Base-by-base conservation (phyloP, 2,329 filamentous ascomycete species). In the Nigrospora oryzae region DNA sequence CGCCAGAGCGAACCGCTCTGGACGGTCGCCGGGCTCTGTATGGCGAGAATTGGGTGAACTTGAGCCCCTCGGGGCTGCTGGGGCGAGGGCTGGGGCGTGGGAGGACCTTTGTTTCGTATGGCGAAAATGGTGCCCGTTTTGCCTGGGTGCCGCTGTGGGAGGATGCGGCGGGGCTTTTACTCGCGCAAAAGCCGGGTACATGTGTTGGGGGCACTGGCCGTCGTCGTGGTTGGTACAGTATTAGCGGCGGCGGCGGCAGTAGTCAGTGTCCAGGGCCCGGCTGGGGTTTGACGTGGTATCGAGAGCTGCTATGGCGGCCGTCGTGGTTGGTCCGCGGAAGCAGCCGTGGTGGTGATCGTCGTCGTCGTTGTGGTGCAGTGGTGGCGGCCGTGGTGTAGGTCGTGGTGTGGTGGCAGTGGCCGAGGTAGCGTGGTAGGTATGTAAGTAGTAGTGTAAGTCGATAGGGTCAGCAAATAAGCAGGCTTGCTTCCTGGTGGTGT, bases 1-100 rank as follows among this genome's bases (percentile, higher is more conserved):
- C 79, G 80, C 82, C 81, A 85, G 82, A 85, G 81, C 81, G 75
- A 76, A 69, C 71, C 80, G 81, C 82, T 78, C 81, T 81, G 79
- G 79, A 81, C 81, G 81, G 76, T 74, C 75, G 75, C 78, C 72
- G 77, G 73, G 67, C 65, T 74, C 70, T 77, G 76, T 61, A 78
- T 71, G 62, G 75, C 74, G 67, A 77, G 68, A 73, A 77, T 77
- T 71, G 70, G 71, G 63, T 66, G 61, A 59, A 63, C 62, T 57
- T 65, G 66, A 66, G 72, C 74, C 75, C 73, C 72, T 65, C 61
- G 64, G 71, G 75, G 73, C 73, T 72, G 65, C 63, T 63, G 62
- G 63, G 61, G 56, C 53, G 53, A 56, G 46, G 55, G 52, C 49
- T 55, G 56, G 46, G 55, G 53, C 45, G 53, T 55, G 51, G 54